Evolutionary conservation across 1,284 basidiomycete genomes (phyloP).

Genomic region (Cystobasidium sp.): DNA sequence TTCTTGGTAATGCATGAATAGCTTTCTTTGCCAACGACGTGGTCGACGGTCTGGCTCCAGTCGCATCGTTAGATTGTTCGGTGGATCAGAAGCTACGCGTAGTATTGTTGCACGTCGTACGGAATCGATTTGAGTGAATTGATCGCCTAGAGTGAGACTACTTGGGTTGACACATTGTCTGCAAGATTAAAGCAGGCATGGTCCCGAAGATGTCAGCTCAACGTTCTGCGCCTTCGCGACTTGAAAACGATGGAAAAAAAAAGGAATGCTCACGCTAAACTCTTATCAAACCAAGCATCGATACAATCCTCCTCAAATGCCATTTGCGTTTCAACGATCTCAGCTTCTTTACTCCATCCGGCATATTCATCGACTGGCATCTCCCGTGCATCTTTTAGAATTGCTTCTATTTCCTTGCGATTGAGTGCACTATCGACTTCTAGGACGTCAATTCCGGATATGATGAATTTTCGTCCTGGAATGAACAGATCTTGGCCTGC

Average conservation of each 20-base stretch:
- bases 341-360: constrained; percentile 21
- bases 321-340: constrained; percentile 13
- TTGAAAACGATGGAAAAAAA: neutral
- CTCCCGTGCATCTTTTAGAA: constrained; percentile 27
- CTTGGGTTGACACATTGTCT: constrained; percentile 37
- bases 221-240: neutral
- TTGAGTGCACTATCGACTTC: constrained; percentile 28
- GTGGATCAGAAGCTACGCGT: constrained; percentile 18
- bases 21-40: constrained; percentile 41
- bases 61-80: constrained; percentile 7
- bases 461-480: constrained; percentile 35
- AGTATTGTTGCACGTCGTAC: constrained; percentile 35
- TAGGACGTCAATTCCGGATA: constrained; percentile 34
- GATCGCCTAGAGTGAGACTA: constrained; percentile 37
- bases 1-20: constrained; percentile 44
- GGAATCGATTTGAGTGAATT: constrained; percentile 39
- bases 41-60: constrained; percentile 34
- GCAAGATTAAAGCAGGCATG: neutral
- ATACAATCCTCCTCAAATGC: constrained; percentile 21
- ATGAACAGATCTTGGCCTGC: constrained; percentile 40
- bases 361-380: constrained; percentile 24
- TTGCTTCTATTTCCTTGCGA: constrained; percentile 35
- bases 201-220: neutral
- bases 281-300: constrained; percentile 38
- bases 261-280: constrained; percentile 22